Evolutionary conservation across 2,329 filamentous ascomycete genomes (phyloP).

Genomic region (Clonostachys solani): DNA sequence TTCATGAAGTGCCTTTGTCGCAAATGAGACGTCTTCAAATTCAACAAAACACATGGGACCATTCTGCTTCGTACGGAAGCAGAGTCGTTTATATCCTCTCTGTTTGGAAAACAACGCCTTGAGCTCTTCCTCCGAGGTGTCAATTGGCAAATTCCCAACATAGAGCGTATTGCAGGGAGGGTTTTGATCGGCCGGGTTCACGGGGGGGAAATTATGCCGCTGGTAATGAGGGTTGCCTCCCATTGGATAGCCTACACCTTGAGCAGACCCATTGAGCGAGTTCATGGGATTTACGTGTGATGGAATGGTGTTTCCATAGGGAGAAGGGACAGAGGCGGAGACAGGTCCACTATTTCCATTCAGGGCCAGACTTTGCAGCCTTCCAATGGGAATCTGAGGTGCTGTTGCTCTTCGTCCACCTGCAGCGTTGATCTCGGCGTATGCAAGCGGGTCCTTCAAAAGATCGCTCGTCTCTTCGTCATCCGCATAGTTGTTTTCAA

Average conservation of each 20-base stretch:
- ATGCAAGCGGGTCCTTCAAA: constrained; percentile 68
- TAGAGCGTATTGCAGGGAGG: constrained; percentile 97
- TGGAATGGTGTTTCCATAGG: constrained; percentile 34
- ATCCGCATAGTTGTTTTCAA: constrained; percentile 60
- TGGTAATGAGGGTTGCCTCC: constrained; percentile 48
- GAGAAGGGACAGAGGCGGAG: constrained; percentile 46
- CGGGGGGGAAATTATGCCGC: constrained; percentile 64
- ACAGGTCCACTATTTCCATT: constrained; percentile 52
- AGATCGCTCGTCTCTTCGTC: constrained; percentile 69
- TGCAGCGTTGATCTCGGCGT: constrained; percentile 48
- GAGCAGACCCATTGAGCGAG: constrained; percentile 32
- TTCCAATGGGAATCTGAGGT: constrained; percentile 64
- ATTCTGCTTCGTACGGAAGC: constrained; percentile 91
- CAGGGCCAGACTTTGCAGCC: constrained; percentile 67
- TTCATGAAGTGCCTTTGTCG: constrained; percentile 85
- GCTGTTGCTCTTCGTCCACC: constrained; percentile 60
- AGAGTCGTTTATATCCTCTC: constrained; percentile 90
- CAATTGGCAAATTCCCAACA: constrained; percentile 90
- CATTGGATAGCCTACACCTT: constrained; percentile 15
- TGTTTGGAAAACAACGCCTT: constrained; percentile 92
- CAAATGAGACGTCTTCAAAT: constrained; percentile 89
- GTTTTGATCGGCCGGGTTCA: constrained; percentile 93
- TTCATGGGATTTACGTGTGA: constrained; percentile 47
- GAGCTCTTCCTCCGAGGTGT: constrained; percentile 92
- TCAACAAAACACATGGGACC: constrained; percentile 99